Percentiles rank a stretch among this genome's conserved stretches.
phyloP scores from a whole-genome alignment of 495 filamentous ascomycete species.

The Trichocladium antarcticum region DNA sequence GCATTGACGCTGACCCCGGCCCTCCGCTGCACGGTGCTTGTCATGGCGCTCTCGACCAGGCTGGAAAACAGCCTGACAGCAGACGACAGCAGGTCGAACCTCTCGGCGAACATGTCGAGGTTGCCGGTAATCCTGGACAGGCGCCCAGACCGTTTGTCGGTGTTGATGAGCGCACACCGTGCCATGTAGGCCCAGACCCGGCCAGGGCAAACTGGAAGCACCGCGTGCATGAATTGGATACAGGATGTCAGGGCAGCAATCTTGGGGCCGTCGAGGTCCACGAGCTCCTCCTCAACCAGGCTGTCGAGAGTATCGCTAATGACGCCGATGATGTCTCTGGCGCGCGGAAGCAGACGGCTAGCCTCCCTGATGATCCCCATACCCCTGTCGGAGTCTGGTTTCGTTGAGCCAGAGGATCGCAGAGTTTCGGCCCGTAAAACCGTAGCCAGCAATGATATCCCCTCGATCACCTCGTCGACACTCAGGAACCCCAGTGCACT shows the following conservation, averaged over 20 bases:
- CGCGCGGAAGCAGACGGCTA: slow-evolving; percentile 59
- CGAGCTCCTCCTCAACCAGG: slow-evolving; percentile 52
- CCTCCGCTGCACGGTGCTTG: slow-evolving; percentile 59
- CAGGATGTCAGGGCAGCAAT: slow-evolving; percentile 60
- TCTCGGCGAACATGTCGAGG: slow-evolving; percentile 61
- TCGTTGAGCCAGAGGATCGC: slow-evolving; percentile 11
- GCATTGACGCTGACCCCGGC: slow-evolving; percentile 41
- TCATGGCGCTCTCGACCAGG: slow-evolving; percentile 63
- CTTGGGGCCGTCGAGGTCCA: slow-evolving; percentile 37
- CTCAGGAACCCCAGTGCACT: slow-evolving; percentile 25
- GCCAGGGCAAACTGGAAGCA: slow-evolving; percentile 60
- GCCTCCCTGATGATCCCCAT: slow-evolving; percentile 51
- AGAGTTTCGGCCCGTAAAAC: slow-evolving; percentile 31
- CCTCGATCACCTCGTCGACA: slow-evolving; percentile 31
- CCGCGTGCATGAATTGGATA: slow-evolving; percentile 62
- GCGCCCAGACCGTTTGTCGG: slow-evolving; percentile 58
- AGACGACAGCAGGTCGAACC: slow-evolving; percentile 64
- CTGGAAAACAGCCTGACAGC: slow-evolving; percentile 62
- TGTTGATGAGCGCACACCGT: slow-evolving; percentile 62
- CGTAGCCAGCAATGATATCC: slow-evolving; percentile 33
- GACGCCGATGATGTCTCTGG: slow-evolving; percentile 68
- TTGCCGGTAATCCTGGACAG: slow-evolving; percentile 62
- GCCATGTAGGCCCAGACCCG: slow-evolving; percentile 84
- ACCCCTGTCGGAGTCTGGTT: slow-evolving; percentile 27
- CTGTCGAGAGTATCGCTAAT: slow-evolving; percentile 77